Base-by-base conservation (phyloP, 352 stramenopile genomes). In the Globisporangium solare region DNA sequence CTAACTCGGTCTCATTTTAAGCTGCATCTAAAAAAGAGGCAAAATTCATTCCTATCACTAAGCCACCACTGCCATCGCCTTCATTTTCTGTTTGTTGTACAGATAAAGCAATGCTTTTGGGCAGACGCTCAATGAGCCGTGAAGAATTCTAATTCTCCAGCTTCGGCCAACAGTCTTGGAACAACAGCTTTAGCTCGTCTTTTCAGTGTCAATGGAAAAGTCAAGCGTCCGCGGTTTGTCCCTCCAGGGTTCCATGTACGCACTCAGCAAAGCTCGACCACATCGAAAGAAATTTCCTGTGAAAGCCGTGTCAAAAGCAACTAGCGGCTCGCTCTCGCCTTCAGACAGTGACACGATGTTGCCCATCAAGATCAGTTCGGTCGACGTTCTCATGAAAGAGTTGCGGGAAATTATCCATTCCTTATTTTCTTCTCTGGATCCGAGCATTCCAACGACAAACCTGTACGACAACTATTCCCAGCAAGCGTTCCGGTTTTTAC, bases 401-500 rank as follows among this genome's bases (percentile, higher is more conserved):
- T 55, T 89, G n/a, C 75, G 77, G 14, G 74, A 67, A 40, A 55
- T 41, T 1, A 67, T 86, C 31, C 71, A 88, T 45, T 17, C 65
- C 2, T 70, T 84, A 58, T 88, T 86, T 47, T 61, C 54, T n/a
- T 66, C 61, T 3, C 49, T 74, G 0, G 71, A 84, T 47, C 54
- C 65, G 3, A 74, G 40, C 17, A 67, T 83, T 17, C 32, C 64
- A 8, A 73, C 66, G 7, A 70, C 56, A 3, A 83, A 54, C 18
- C 52, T 67, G 11, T 80, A 89, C 49, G 76, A 86, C 17, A 84
- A 89, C 51, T 84, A 70, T 49, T 77, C 63, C 24, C 67, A 78
- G 43, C 79, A 88, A 39, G 83, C 83, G 3, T 92, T 92, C 45
- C 73, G 73, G 12, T 86, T 60, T 92, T 91, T 59, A 92, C 83